Base-by-base conservation (phyloP, 108 stramenopile genomes). In the Nitzschia sp. region DNA sequence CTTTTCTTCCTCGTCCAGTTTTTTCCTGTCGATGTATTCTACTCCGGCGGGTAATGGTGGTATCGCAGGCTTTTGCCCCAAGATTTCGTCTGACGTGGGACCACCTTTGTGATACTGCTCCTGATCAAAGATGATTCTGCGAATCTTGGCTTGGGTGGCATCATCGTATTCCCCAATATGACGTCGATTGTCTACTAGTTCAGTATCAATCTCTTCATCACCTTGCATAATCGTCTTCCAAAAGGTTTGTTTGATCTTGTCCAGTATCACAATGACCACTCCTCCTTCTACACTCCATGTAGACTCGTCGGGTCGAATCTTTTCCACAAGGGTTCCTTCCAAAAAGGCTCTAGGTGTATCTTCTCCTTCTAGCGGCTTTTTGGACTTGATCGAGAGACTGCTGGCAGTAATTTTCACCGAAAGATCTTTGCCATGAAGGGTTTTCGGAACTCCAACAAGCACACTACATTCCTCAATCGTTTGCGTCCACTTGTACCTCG, bases 401-500 rank as follows among this genome's bases (percentile, higher is more conserved):
- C 74, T 58, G 8, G 83, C 30, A 34, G 80, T 79, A 31, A 94
- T 85, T 27, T 54, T 53, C 8, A 94, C 84, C 67, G 80, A 55
- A 13, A 91, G 68, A 63, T 94, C 92, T 65, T 89, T 91, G 2
- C 70, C 92, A 3, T 82, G 73, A 5, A 74, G 73, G 0, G 65
- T 74, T 15, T 76, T 61, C 3, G 94, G 91, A 9, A 92, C 59
- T 16, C 80, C 80, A 44, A 89, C 67, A 34, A 87, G 55, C 0
- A 95, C 90, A 13, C 78, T 92, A 21, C 78, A 81, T 63, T 95
- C 94, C 15, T 91, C 86, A 13, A 95, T 36, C 6, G 86, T 90
- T 71, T 95, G 94, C 4, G 94, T 95, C 94, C 94, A 95, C 54
- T 84, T 84, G 57, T 91, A 92, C n/a, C 53, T 58, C 36, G 72